Conservation (phyloP, 2,329 filamentous ascomycete genomes). For the Esteya vermicola region DNA sequence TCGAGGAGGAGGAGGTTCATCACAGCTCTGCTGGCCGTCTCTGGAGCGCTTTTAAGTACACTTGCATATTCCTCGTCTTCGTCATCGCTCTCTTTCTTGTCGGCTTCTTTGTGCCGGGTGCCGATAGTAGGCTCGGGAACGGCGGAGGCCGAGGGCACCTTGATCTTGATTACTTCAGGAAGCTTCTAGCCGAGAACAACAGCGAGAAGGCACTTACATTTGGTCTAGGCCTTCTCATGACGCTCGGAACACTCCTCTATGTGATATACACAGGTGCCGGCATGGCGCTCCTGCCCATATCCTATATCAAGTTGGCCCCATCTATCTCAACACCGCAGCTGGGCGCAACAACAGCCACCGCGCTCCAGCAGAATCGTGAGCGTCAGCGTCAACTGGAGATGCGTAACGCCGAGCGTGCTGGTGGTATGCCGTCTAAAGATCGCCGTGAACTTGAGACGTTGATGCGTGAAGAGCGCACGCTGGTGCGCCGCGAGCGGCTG, state of each 20-base stretch:
- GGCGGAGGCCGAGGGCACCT: too few relatives aligned
- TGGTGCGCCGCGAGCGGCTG: slow-evolving; percentile 77
- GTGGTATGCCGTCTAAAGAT: slow-evolving; percentile 69
- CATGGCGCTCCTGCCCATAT: slow-evolving; percentile 75
- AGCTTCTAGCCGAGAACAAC: slow-evolving; percentile 69
- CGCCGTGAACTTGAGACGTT: slow-evolving; percentile 77
- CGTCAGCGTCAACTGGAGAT: slow-evolving; percentile 83
- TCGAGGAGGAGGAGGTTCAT: slow-evolving; percentile 65
- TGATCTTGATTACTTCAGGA: slow-evolving; percentile 86
- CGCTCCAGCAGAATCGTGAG: slow-evolving; percentile 78
- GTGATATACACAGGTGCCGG: slow-evolving; percentile 80
- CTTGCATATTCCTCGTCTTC: slow-evolving; percentile 66
- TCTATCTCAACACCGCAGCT: slow-evolving; percentile 71
- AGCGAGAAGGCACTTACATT: slow-evolving; percentile 90
- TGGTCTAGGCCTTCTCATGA: slow-evolving; percentile 74
- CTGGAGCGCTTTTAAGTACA: slow-evolving; percentile 82
- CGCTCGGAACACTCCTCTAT: slow-evolving; percentile 74
- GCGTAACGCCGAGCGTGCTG: slow-evolving; percentile 62
- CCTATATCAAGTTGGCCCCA: slow-evolving; percentile 83
- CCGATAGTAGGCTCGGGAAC: slow-evolving; percentile 42
- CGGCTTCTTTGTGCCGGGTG: slow-evolving; percentile 84
- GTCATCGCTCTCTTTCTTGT: slow-evolving; percentile 75
- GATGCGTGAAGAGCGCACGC: slow-evolving; percentile 77
- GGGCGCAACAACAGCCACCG: slow-evolving; percentile 60
- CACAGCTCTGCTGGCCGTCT: slow-evolving; percentile 59